Conservation (phyloP, 2,329 filamentous ascomycete genomes). For the Byssochlamys sp. region DNA sequence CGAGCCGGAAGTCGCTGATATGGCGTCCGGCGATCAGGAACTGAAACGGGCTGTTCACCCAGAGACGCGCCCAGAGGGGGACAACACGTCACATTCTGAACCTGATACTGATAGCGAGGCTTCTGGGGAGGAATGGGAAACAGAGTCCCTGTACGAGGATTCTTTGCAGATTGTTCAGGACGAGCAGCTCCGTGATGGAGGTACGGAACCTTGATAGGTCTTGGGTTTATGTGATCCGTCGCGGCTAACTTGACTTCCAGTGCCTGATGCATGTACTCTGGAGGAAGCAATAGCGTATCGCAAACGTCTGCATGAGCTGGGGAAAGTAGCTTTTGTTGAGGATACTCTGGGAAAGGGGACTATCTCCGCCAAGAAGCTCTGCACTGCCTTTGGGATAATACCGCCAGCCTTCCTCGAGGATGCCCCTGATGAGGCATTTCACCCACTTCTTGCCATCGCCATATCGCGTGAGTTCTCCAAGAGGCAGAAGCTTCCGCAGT, state of each 20-base stretch:
- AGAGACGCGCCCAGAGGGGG: slow-evolving; percentile 18
- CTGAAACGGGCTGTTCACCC: slow-evolving; percentile 10
- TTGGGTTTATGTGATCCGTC: background rate
- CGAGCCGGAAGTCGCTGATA: slow-evolving; percentile 27
- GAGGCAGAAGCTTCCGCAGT: slow-evolving; percentile 65
- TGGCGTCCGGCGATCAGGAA: slow-evolving; percentile 13
- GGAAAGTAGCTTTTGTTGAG: slow-evolving; percentile 67
- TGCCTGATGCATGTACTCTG: slow-evolving; percentile 51
- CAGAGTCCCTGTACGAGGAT: slow-evolving; percentile 56
- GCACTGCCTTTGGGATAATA: slow-evolving; percentile 73
- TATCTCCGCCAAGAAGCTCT: slow-evolving; percentile 70
- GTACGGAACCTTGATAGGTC: background rate
- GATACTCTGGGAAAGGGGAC: slow-evolving; percentile 59
- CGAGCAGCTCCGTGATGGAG: slow-evolving; percentile 33
- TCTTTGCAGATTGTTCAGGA: slow-evolving; percentile 50
- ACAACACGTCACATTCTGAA: slow-evolving; percentile 24
- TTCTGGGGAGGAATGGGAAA: slow-evolving; percentile 46
- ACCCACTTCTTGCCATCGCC: slow-evolving; percentile 63
- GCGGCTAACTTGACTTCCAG: slow-evolving; percentile 11
- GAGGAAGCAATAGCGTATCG: slow-evolving; percentile 62
- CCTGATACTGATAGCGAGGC: slow-evolving; percentile 27
- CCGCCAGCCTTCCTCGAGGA: slow-evolving; percentile 66
- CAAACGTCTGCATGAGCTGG: slow-evolving; percentile 62
- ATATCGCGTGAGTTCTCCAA: slow-evolving; percentile 73
- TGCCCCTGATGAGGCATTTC: slow-evolving; percentile 63